Conservation (phyloP, 148 eudicot genomes). For the Fallopia convolvulus region DNA sequence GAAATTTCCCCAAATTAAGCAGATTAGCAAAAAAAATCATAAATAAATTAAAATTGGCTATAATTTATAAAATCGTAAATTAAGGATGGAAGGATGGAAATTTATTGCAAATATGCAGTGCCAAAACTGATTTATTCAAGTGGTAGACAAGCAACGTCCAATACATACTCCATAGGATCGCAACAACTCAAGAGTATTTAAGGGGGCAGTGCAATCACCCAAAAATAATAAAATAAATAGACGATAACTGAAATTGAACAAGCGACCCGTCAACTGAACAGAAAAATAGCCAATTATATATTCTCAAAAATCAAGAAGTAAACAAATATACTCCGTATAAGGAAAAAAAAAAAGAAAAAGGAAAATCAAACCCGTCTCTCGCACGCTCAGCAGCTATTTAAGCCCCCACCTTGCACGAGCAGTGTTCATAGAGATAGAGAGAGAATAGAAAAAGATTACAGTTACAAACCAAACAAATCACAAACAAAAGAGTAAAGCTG, state of each 20-base stretch:
- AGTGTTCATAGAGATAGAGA: neutral
- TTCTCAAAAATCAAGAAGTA: neutral
- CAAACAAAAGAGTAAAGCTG: neutral
- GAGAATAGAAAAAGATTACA: neutral
- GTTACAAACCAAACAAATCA: neutral
- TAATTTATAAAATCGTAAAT: too few relatives aligned
- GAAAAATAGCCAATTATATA: neutral
- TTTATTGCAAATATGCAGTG: neutral
- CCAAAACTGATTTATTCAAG: neutral
- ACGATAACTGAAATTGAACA: neutral
- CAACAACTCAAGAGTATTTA: neutral
- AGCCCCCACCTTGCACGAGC: constrained; percentile 8
- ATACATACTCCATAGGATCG: neutral
- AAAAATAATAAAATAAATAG: neutral
- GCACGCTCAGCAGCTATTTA: constrained; percentile 12
- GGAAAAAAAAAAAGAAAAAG: neutral
- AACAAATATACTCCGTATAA: neutral
- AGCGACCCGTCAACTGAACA: neutral
- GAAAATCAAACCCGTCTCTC: constrained; percentile 3
- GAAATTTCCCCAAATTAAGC: too few relatives aligned
- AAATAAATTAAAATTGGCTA: too few relatives aligned
- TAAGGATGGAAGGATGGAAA: too few relatives aligned
- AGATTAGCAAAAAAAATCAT: too few relatives aligned
- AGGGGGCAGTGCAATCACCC: neutral
- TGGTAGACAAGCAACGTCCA: neutral